Evolutionary conservation across 2,329 filamentous ascomycete genomes (phyloP).

Genomic region (Sphaerulina populicola): DNA sequence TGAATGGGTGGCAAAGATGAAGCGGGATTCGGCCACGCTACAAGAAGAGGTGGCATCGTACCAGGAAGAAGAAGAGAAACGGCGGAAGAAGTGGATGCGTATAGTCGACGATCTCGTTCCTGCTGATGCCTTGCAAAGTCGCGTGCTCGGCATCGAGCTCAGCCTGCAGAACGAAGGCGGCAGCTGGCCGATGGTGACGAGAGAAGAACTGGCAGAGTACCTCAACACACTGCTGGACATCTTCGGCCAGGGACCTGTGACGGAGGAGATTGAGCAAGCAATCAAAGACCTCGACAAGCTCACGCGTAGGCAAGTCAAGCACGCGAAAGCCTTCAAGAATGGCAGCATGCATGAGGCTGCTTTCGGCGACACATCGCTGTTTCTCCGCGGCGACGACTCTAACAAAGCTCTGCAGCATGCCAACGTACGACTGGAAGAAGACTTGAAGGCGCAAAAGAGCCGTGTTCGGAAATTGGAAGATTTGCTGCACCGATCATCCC

Average conservation of each 20-base stretch:
- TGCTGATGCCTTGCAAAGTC: slow-evolving; percentile 55
- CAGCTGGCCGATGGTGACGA: slow-evolving; percentile 67
- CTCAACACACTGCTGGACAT: slow-evolving; percentile 57
- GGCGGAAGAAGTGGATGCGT: slow-evolving; percentile 84
- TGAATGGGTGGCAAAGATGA: slow-evolving; percentile 89
- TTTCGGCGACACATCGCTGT: slow-evolving; percentile 74
- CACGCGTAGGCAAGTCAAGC: slow-evolving; percentile 76
- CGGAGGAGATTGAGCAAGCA: slow-evolving; percentile 65
- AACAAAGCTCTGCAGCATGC: slow-evolving; percentile 46
- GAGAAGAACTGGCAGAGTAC: slow-evolving; percentile 69
- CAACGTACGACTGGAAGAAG: slow-evolving; percentile 51
- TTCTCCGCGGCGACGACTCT: slow-evolving; percentile 83
- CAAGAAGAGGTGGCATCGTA: slow-evolving; percentile 89
- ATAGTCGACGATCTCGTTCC: slow-evolving; percentile 68
- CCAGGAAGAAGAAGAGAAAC: slow-evolving; percentile 83
- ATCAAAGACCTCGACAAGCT: slow-evolving; percentile 72
- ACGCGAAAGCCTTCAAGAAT: slow-evolving; percentile 90
- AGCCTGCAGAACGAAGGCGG: slow-evolving; percentile 73
- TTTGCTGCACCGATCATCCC: slow-evolving; percentile 72
- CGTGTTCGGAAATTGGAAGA: slow-evolving; percentile 87
- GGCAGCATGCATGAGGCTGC: slow-evolving; percentile 89
- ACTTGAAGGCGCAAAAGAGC: slow-evolving; percentile 82
- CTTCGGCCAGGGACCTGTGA: slow-evolving; percentile 56
- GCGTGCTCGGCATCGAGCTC: slow-evolving; percentile 68
- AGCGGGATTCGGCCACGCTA: slow-evolving; percentile 72